Conservation (phyloP, 495 filamentous ascomycete species). For the Neurospora pannonica region DNA sequence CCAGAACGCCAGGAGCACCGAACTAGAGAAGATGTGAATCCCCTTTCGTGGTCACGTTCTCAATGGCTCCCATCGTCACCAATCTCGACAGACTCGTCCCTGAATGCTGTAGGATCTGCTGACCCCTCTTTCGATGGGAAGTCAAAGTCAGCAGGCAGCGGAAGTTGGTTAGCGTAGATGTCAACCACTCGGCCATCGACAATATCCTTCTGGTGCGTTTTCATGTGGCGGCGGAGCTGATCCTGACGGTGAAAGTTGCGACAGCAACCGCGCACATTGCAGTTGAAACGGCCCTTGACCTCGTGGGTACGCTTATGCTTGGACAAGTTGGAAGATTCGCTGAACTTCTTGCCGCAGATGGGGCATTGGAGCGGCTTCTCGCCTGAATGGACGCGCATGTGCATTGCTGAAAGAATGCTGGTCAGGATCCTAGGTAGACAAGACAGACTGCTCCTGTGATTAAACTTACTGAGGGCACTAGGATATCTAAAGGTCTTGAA, state of each 20-base stretch:
- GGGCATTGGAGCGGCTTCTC: conserved; percentile 39
- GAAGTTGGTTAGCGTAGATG: background rate
- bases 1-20: background rate
- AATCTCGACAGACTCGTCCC: background rate
- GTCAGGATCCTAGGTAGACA: background rate
- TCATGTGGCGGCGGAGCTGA: conserved; percentile 40
- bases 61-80: background rate
- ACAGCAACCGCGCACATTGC: conserved; percentile 35
- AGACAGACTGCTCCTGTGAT: background rate
- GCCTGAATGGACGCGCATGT: conserved; percentile 45
- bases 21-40: background rate
- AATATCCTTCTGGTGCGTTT: conserved; percentile 25
- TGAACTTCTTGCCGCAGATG: conserved; percentile 40
- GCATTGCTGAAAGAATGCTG: conserved; percentile 37
- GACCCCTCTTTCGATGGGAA: background rate
- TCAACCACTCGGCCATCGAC: background rate
- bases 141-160: background rate
- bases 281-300: conserved; percentile 39
- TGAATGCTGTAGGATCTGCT: background rate
- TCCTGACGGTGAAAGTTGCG: conserved; percentile 48
- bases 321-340: conserved; percentile 48
- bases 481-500: conserved; percentile 47
- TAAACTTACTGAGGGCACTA: conserved; percentile 41
- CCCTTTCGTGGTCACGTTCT: background rate
- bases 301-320: conserved; percentile 45